phyloP scores from a whole-genome alignment of 345 rosid genomes.

The Gossypium anomalum region DNA sequence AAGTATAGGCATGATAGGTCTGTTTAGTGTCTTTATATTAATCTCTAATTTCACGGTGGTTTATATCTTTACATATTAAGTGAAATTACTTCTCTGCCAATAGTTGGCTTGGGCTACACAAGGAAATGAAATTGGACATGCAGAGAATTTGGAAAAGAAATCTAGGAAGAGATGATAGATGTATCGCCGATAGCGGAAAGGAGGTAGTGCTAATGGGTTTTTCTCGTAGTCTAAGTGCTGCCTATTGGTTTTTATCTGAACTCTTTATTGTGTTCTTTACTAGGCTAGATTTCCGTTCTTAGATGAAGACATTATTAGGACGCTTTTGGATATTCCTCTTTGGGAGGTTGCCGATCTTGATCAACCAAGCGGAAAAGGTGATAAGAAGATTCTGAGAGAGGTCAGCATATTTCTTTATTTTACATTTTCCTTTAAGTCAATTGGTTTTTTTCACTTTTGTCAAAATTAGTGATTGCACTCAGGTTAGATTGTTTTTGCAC shows the following conservation, averaged over 20 bases:
- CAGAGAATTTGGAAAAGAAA: slow-evolving; percentile 97
- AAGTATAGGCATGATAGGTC: slow-evolving; percentile 78
- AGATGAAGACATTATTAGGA: slow-evolving; percentile 88
- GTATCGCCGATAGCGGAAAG: slow-evolving; percentile 80
- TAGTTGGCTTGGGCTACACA: slow-evolving; percentile 77
- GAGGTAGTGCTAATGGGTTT: slow-evolving; percentile 46
- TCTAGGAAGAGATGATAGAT: slow-evolving; percentile 94
- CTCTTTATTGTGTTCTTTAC: not conserved
- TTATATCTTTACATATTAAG: not conserved
- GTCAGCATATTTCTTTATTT: slow-evolving; percentile 31
- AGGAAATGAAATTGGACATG: slow-evolving; percentile 97
- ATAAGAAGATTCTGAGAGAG: slow-evolving; percentile 89
- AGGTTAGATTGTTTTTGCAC: not conserved
- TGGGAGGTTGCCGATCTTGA: slow-evolving; percentile 84
- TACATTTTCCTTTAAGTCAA: not conserved
- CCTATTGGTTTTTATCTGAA: not conserved
- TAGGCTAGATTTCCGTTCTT: slow-evolving; percentile 94
- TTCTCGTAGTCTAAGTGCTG: not conserved
- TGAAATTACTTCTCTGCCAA: slow-evolving; percentile 9
- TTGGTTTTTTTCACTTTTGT: not conserved
- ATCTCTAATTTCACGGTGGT: not conserved
- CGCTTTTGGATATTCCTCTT: slow-evolving; percentile 71
- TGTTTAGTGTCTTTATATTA: not conserved
- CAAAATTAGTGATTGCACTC: not conserved
- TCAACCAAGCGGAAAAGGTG: slow-evolving; percentile 93